These are phyloP conservation scores for Mycena vulgaris DNA, from an alignment of 768 basidiomycete species.

Conservation along the genomic window DNA sequence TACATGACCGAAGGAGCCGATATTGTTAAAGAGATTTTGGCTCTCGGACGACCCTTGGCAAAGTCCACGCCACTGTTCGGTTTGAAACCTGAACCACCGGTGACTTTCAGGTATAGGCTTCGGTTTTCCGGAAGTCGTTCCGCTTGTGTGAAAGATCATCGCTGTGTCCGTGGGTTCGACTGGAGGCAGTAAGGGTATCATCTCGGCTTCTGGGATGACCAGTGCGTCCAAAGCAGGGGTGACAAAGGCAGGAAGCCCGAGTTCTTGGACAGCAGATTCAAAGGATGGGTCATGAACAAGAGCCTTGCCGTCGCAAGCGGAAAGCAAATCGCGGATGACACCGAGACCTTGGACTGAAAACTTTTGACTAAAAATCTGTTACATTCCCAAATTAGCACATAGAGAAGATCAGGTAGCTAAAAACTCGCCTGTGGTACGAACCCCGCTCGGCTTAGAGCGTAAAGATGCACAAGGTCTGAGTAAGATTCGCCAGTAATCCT, in stretches of 20 bases:
- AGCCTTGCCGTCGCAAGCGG: neutral
- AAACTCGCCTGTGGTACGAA: constrained; percentile 38
- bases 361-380: constrained; percentile 36
- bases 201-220: neutral
- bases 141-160: constrained; percentile 49
- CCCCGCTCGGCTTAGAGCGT: constrained; percentile 34
- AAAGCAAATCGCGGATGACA: neutral
- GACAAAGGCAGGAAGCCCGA: neutral
- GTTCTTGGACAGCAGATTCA: neutral
- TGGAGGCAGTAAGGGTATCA: neutral
- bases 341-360: neutral
- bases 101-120: constrained; percentile 45
- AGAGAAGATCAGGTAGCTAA: no score
- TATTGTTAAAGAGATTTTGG: constrained; percentile 2
- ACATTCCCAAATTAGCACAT: no score
- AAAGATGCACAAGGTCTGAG: no score
- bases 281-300: constrained; percentile 8
- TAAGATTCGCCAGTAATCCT: no score
- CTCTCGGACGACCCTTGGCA: neutral
- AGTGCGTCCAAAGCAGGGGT: neutral
- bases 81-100: neutral
- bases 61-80: neutral
- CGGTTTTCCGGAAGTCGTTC: constrained; percentile 46
- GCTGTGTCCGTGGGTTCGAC: constrained; percentile 36
- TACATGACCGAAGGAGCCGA: no score